Evolutionary conservation across 257 asterid species (phyloP).

Genomic region (Solanum pinnatisectum): DNA sequence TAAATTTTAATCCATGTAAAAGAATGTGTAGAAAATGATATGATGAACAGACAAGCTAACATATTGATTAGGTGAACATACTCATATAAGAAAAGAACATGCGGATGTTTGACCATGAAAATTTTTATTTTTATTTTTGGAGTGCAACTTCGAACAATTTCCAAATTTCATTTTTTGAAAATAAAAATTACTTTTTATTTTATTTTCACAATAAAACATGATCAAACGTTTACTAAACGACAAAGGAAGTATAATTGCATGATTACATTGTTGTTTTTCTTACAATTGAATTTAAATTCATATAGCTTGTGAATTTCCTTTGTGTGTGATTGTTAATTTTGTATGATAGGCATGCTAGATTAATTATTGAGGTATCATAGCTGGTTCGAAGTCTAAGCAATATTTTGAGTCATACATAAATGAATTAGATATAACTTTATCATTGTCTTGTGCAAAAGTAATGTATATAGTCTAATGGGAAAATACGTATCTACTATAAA

Average conservation of each 20-base stretch:
- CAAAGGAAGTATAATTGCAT: neutral
- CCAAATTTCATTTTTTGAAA: too few species aligned
- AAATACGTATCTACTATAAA: too few species aligned
- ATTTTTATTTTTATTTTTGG: rapidly evolving
- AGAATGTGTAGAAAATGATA: conserved; percentile 8
- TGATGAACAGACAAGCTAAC: conserved; percentile 1
- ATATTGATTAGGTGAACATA: conserved; percentile 3
- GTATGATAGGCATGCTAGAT: neutral
- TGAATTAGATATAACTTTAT: neutral
- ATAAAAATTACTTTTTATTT: too few species aligned
- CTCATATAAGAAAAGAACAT: neutral
- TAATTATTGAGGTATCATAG: neutral
- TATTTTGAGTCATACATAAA: neutral
- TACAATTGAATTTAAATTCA: neutral
- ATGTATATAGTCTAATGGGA: neutral
- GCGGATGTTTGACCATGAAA: neutral
- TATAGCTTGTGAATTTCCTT: neutral
- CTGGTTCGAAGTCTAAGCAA: neutral
- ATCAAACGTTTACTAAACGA: neutral
- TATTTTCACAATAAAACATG: neutral
- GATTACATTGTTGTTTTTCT: neutral
- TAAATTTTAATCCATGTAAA: neutral
- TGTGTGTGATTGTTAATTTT: neutral
- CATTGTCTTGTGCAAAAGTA: neutral
- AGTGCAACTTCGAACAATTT: neutral